Evolutionary conservation across 768 basidiomycete species (phyloP).

Genomic region (Termitomyces sp.): DNA sequence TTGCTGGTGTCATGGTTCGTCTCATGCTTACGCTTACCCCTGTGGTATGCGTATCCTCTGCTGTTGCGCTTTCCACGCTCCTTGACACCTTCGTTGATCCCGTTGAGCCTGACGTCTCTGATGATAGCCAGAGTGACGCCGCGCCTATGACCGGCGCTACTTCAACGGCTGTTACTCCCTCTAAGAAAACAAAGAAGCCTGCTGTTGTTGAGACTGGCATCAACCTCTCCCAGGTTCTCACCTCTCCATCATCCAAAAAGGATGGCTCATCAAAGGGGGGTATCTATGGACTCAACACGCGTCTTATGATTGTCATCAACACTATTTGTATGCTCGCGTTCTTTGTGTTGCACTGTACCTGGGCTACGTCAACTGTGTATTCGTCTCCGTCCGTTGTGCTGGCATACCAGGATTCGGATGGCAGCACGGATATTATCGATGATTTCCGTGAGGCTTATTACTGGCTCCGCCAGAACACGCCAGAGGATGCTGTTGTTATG

Average conservation of each 20-base stretch:
- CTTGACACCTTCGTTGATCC: constrained; percentile 92
- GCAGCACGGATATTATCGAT: constrained; percentile 92
- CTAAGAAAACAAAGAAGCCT: constrained; percentile 65
- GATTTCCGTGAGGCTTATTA: constrained; percentile 99
- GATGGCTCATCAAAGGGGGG: constrained; percentile 45
- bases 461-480: constrained; percentile 95
- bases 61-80: constrained; percentile 84
- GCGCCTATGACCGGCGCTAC: constrained; percentile 4
- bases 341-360: constrained; percentile 97
- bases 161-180: constrained; percentile 27
- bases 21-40: constrained; percentile 97
- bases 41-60: constrained; percentile 91
- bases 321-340: constrained; percentile 75
- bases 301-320: constrained; percentile 71
- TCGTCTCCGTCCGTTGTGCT: constrained; percentile 98
- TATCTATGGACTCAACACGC: constrained; percentile 83
- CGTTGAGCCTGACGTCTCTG: constrained; percentile 49
- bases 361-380: constrained; percentile 92
- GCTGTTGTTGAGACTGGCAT: constrained; percentile 26
- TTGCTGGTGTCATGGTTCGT: constrained; percentile 99
- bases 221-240: constrained; percentile 37
- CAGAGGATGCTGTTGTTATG: constrained; percentile 91
- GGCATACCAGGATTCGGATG: constrained; percentile 74
- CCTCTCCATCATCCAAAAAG: constrained; percentile 31
- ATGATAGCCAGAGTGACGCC: constrained; percentile 25